Percentiles rank a stretch among this genome's conserved stretches.
Conservation (phyloP, 1,284 basidiomycete species). For the Austroboletus novae-zelandiae region DNA sequence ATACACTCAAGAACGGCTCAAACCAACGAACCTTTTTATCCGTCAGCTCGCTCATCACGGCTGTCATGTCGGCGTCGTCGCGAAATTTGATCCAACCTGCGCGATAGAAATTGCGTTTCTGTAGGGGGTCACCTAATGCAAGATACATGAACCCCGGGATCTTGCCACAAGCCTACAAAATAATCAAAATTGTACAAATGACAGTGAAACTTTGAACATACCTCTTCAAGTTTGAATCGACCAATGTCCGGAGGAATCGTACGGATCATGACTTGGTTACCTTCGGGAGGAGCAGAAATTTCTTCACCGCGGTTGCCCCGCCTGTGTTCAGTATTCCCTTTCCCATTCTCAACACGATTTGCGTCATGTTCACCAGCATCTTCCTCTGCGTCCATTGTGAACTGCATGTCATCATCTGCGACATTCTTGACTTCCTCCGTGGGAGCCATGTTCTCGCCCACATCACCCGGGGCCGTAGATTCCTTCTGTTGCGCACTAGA, state of each 20-base stretch:
- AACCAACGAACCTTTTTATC: slow-evolving; percentile 73
- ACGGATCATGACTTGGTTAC: slow-evolving; percentile 90
- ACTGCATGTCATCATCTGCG: slow-evolving; percentile 62
- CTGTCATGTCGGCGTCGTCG: slow-evolving; percentile 78
- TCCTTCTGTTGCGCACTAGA: slow-evolving; percentile 49
- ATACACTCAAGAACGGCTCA: neutral
- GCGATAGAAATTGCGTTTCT: slow-evolving; percentile 88
- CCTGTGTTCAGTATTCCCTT: slow-evolving; percentile 43
- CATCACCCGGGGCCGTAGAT: slow-evolving; percentile 35
- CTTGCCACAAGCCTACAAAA: slow-evolving; percentile 57
- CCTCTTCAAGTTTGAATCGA: slow-evolving; percentile 83
- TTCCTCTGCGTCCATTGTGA: slow-evolving; percentile 67
- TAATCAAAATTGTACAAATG: slow-evolving; percentile 4
- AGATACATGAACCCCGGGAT: slow-evolving; percentile 76
- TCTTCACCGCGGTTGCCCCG: slow-evolving; percentile 65
- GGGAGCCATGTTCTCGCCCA: slow-evolving; percentile 29
- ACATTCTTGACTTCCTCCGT: slow-evolving; percentile 49
- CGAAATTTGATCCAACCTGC: slow-evolving; percentile 88
- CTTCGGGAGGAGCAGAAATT: slow-evolving; percentile 71
- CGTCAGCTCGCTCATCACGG: slow-evolving; percentile 68
- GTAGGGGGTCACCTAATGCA: slow-evolving; percentile 85
- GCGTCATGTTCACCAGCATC: slow-evolving; percentile 61
- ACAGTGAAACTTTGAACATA: slow-evolving; percentile 37
- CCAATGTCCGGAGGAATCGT: slow-evolving; percentile 91
- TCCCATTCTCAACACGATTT: slow-evolving; percentile 59